phyloP scores from a whole-genome alignment of 192 early-diverging fungal genomes.

The Martensiomyces pterosporus region DNA sequence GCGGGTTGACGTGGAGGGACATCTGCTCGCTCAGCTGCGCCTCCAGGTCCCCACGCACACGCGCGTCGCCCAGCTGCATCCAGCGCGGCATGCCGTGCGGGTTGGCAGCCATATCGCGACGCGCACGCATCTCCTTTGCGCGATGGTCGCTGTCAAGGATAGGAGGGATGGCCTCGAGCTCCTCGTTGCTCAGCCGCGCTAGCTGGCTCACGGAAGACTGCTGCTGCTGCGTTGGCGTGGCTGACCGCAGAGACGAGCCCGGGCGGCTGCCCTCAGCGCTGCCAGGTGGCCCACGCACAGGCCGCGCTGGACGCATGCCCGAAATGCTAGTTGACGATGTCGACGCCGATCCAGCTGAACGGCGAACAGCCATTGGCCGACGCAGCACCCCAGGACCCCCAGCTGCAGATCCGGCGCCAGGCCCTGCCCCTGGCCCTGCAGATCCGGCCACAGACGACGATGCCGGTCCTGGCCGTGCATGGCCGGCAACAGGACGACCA shows the following conservation, averaged over 20 bases:
- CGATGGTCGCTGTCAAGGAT: conserved; percentile 62
- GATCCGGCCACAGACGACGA: neutral
- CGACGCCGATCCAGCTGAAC: conserved; percentile 10
- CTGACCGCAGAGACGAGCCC: conserved; percentile 19
- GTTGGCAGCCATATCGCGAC: conserved; percentile 62
- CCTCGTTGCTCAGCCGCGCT: conserved; percentile 44
- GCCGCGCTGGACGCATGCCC: conserved; percentile 13
- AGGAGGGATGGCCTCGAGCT: conserved; percentile 49
- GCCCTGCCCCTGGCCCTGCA: neutral
- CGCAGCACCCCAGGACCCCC: conserved; percentile 37
- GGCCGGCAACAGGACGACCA: conserved; percentile 12
- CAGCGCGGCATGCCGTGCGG: conserved; percentile 62
- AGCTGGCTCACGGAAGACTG: conserved; percentile 22
- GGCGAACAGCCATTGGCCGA: conserved; percentile 44
- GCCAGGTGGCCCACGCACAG: conserved; percentile 11
- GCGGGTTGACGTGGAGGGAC: conserved; percentile 56
- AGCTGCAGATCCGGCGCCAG: neutral
- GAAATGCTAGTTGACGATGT: neutral
- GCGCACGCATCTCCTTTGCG: conserved; percentile 64
- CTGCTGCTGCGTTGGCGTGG: conserved; percentile 5
- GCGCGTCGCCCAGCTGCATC: conserved; percentile 38
- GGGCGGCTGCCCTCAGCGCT: conserved; percentile 20
- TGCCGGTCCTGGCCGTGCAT: neutral
- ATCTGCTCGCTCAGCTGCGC: conserved; percentile 58
- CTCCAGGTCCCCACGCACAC: conserved; percentile 33